These are phyloP conservation scores for Termitomyces bulborhizus DNA, from an alignment of 768 basidiomycete species.

Conservation along the genomic window DNA sequence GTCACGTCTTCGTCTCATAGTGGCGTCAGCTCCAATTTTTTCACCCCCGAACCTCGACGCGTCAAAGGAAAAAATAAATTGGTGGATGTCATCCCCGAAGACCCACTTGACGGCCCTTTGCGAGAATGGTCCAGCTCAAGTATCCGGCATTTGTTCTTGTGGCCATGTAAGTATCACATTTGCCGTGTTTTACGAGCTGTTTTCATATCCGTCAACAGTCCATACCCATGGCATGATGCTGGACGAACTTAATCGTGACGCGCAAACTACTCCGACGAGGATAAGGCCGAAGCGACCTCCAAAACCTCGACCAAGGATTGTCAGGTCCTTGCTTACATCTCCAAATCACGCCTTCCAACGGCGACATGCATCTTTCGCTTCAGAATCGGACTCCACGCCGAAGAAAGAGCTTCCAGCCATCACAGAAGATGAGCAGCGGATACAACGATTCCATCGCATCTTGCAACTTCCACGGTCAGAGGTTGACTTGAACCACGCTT, in stretches of 20 bases:
- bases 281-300: constrained; percentile 3
- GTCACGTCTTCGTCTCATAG: constrained; percentile 20
- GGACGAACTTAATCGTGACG: constrained; percentile 22
- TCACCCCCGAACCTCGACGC: constrained; percentile 45
- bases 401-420: not conserved
- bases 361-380: constrained; percentile 13
- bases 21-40: constrained; percentile 41
- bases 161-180: constrained; percentile 25
- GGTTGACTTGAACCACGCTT: constrained; percentile 32
- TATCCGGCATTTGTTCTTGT: constrained; percentile 41
- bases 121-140: constrained; percentile 42
- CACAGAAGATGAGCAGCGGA: not conserved
- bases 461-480: constrained; percentile 3
- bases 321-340: not conserved
- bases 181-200: not conserved
- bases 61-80: constrained; percentile 51
- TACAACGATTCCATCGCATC: constrained; percentile 8
- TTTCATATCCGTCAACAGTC: constrained; percentile 13
- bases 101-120: constrained; percentile 24
- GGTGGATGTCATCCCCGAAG: constrained; percentile 16
- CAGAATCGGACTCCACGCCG: not conserved
- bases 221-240: constrained; percentile 30
- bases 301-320: not conserved
- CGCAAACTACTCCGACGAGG: constrained; percentile 1
- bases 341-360: constrained; percentile 13